Percentiles rank a stretch among this genome's conserved stretches.
Conservation (phyloP, 2,329 filamentous ascomycete species). For the Talaromyces atroroseus region DNA sequence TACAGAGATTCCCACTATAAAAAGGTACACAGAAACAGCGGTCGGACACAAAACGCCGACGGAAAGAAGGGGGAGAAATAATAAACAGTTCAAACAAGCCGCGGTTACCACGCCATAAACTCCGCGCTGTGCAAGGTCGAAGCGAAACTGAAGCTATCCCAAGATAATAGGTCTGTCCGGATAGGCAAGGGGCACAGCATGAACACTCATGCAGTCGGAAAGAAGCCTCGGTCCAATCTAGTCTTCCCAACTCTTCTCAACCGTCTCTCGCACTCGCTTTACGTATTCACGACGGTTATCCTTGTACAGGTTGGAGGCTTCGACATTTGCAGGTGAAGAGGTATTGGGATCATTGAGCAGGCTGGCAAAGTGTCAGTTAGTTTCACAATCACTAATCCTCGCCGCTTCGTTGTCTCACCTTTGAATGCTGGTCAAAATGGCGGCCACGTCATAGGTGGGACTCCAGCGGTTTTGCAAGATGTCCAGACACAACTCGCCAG, state of each 20-base stretch:
- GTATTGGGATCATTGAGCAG: conserved; percentile 97
- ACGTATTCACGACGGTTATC: conserved; percentile 96
- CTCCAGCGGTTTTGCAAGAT: conserved; percentile 98
- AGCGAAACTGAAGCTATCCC: conserved; percentile 8
- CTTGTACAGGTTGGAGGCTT: conserved; percentile 97
- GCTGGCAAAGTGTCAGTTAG: conserved; percentile 44
- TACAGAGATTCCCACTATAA: not conserved
- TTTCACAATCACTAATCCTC: not conserved
- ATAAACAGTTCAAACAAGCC: conserved; percentile 6
- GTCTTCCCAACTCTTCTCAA: conserved; percentile 99
- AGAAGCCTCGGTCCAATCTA: conserved; percentile 48
- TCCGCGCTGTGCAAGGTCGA: conserved; percentile 36
- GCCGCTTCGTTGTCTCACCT: conserved; percentile 54
- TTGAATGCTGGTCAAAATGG: conserved; percentile 94
- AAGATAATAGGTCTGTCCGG: not conserved
- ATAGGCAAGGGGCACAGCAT: conserved; percentile 1
- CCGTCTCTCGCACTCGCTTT: conserved; percentile 90
- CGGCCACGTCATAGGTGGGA: conserved; percentile 95
- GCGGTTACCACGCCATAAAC: conserved; percentile 36
- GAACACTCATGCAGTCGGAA: not conserved
- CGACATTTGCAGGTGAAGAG: conserved; percentile 95
- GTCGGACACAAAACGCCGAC: not conserved
- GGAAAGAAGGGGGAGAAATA: not conserved
- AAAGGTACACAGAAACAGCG: not conserved
- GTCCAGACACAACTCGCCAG: conserved; percentile 90